Evolutionary conservation across 495 filamentous ascomycete genomes (phyloP), one percentile per base, ranked within the genome.

Genomic region (Penicillium fimorum): DNA sequence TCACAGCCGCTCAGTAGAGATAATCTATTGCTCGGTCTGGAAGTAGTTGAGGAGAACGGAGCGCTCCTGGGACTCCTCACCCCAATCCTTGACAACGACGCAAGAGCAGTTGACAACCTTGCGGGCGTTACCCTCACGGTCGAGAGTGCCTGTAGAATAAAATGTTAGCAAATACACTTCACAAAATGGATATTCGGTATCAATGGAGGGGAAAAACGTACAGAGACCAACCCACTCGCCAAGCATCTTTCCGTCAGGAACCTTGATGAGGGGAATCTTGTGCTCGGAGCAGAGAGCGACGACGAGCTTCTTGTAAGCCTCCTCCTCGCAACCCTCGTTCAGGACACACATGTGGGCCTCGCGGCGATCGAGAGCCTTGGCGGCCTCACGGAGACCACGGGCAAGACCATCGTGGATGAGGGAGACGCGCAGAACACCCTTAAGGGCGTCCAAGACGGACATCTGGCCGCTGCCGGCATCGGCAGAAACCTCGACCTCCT

Each of bases 71-170:
- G 89, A 93, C 83, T 97, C 94, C 84, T 97, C 93, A 83, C 94
- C 94, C 94, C 94, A 98, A 74, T 98, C 92, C 81, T 90, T 89
- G 61, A 98, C 94, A 51, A 97, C 94, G 67, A 97, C 94, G 82
- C 94, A 97, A 69, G 93, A 97, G 89, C 94, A 98, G 86, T 98
- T 98, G 77, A 98, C 94, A 62, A 98, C 95, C 85, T 98, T 98
- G 76, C 94, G 88, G 59, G 94, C 91, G 77, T 97, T 98, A 71
- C 94, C 94, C 81, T 98, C 94, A 72, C 94, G 92, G 80, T 98
- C 94, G 70, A 98, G 86, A 67, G 95, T 91, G 79, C 93, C 93
- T 97, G 59, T 52, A 55, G 32, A 45, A 56, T 2, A 10, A 55
- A 25, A 12, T 2, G 35, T 73, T 68, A 69, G 63, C 56, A 53